Evolutionary conservation across 1,139 yeast species (phyloP).

Genomic region (Taphrina populina): DNA sequence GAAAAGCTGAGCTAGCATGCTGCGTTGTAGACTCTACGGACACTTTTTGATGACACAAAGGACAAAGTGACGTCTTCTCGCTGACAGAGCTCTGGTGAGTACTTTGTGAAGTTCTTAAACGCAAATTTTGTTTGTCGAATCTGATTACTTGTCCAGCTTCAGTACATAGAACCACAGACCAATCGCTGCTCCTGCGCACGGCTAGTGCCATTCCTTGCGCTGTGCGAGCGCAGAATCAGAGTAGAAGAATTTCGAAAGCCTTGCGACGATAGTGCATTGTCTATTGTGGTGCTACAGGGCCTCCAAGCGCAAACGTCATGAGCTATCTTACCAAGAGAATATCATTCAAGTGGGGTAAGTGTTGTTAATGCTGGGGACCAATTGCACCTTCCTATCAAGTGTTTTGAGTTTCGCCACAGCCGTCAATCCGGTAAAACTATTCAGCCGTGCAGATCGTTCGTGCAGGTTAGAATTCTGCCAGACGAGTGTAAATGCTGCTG

Average conservation of each 20-base stretch:
- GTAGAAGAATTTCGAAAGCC: neutral
- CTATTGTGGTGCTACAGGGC: too few relatives aligned
- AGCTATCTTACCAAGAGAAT: too few relatives aligned
- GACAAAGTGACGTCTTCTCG: conserved; percentile 2
- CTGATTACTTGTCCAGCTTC: conserved; percentile 1
- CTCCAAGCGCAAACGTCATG: too few relatives aligned
- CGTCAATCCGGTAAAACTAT: too few relatives aligned
- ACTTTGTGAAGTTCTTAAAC: conserved; percentile 3
- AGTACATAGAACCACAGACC: conserved; percentile 26
- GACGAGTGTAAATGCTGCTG: too few relatives aligned
- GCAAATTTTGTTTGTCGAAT: neutral
- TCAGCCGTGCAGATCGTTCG: too few relatives aligned
- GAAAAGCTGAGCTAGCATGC: neutral
- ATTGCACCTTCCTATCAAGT: too few relatives aligned
- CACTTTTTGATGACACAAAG: conserved; percentile 20
- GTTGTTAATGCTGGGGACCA: too few relatives aligned
- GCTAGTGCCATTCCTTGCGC: conserved; percentile 15
- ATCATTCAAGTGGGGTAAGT: too few relatives aligned
- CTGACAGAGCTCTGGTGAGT: neutral
- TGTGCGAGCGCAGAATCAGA: neutral
- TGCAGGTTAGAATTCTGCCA: too few relatives aligned
- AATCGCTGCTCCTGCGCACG: conserved; percentile 26
- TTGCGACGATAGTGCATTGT: too few relatives aligned
- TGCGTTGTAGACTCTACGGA: neutral
- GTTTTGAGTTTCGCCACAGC: too few relatives aligned